A percentile compares a stretch with the other conserved stretches of the same genome.
Conservation (phyloP, 163 green algal species). For the Coccomyxa subellipsoidea region DNA sequence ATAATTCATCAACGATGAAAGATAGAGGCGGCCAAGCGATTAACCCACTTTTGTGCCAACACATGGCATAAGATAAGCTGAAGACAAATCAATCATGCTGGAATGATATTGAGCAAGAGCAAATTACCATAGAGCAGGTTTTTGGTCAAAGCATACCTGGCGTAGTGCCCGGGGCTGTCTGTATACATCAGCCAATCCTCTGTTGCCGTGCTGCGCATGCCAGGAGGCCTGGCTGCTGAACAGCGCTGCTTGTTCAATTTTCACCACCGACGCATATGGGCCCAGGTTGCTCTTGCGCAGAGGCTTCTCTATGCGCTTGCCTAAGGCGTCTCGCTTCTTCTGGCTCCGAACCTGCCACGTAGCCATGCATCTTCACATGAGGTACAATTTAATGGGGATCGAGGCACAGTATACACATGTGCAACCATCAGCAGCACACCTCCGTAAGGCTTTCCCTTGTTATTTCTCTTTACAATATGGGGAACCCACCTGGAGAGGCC, state of each 20-base stretch:
- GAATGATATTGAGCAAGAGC: no score
- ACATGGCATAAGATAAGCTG: no score
- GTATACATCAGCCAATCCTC: neutral
- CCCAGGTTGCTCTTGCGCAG: neutral
- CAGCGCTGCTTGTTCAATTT: neutral
- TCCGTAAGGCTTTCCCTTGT: no score
- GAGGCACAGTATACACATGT: neutral
- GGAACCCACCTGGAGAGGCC: neutral
- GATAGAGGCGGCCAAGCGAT: no score
- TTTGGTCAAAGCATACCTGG: neutral
- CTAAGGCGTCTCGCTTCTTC: neutral
- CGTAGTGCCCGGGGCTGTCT: neutral
- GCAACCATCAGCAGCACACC: neutral
- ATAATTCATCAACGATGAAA: no score
- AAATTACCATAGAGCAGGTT: no score
- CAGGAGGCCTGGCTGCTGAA: neutral
- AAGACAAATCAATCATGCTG: no score
- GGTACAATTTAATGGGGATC: neutral
- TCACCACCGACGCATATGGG: neutral
- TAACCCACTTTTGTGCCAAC: no score
- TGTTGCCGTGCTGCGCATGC: neutral
- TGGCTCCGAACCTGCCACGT: neutral
- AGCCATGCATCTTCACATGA: neutral
- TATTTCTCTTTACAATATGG: no score
- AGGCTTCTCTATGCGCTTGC: neutral